Conservation (phyloP, 495 filamentous ascomycete genomes). For the Neurospora sp. region DNA sequence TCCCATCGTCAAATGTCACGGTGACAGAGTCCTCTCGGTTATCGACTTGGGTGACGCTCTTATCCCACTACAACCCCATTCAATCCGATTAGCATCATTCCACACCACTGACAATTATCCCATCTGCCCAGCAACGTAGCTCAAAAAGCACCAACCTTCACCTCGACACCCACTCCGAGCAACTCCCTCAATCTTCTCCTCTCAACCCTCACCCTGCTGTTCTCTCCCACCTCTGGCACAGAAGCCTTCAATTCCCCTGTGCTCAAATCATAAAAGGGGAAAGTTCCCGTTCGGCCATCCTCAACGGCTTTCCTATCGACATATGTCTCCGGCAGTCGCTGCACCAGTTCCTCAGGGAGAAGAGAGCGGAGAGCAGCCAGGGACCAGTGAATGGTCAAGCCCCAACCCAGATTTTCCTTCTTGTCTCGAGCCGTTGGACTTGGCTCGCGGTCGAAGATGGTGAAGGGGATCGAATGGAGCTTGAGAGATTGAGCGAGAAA, state of each 20-base stretch:
- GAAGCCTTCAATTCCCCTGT: slow-evolving; percentile 32
- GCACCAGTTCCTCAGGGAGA: slow-evolving; percentile 38
- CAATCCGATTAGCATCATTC: background rate
- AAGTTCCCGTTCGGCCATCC: slow-evolving; percentile 18
- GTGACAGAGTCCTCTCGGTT: slow-evolving; percentile 12
- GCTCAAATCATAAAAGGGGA: slow-evolving; percentile 44
- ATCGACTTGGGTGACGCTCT: slow-evolving; percentile 9
- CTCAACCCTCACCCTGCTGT: slow-evolving; percentile 32
- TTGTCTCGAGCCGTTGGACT: slow-evolving; percentile 30
- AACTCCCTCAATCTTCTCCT: slow-evolving; percentile 38
- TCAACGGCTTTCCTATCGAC: slow-evolving; percentile 27
- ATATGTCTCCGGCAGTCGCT: slow-evolving; percentile 37
- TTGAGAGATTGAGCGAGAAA: slow-evolving; percentile 49
- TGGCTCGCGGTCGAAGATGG: slow-evolving; percentile 47
- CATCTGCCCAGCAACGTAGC: background rate
- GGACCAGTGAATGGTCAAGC: slow-evolving; percentile 50
- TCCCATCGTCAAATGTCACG: slow-evolving; percentile 22
- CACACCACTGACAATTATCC: background rate
- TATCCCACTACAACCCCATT: slow-evolving; percentile 16
- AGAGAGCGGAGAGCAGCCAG: slow-evolving; percentile 39
- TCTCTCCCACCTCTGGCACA: slow-evolving; percentile 33
- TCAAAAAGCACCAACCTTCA: slow-evolving; percentile 23
- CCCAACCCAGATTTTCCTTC: slow-evolving; percentile 38
- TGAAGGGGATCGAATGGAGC: slow-evolving; percentile 28
- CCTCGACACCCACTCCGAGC: slow-evolving; percentile 37